These are phyloP conservation scores for Alternaria longipes DNA, from an alignment of 2,329 filamentous ascomycete species.

Conservation along the genomic window DNA sequence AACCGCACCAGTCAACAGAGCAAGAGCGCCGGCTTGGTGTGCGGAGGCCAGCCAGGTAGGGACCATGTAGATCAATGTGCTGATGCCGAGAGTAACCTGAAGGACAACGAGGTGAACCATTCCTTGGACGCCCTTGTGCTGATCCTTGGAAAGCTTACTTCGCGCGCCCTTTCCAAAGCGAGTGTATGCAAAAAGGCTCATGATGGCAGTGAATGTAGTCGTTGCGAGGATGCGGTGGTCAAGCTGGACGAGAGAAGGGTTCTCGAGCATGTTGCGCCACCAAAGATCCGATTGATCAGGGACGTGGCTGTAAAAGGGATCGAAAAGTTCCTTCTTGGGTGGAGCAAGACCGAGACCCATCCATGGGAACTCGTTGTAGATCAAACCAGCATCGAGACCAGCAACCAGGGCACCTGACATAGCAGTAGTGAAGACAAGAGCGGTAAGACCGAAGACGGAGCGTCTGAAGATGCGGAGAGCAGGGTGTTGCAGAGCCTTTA, in stretches of 20 bases:
- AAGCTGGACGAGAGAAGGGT: constrained; percentile 93
- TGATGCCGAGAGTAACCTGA: constrained; percentile 88
- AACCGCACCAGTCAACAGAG: constrained; percentile 81
- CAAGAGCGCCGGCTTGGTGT: constrained; percentile 90
- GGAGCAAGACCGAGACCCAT: constrained; percentile 89
- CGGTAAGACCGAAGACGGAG: constrained; percentile 73
- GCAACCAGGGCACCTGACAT: constrained; percentile 95
- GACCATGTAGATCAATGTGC: constrained; percentile 91
- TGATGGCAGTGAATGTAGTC: constrained; percentile 83
- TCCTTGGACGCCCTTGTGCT: constrained; percentile 77
- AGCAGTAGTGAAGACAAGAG: constrained; percentile 85
- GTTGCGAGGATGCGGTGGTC: constrained; percentile 93
- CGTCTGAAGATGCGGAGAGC: constrained; percentile 77
- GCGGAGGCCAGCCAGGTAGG: constrained; percentile 86
- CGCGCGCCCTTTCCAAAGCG: constrained; percentile 73
- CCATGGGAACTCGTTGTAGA: constrained; percentile 98
- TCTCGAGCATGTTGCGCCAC: constrained; percentile 98
- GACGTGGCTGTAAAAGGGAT: constrained; percentile 82
- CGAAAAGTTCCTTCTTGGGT: constrained; percentile 82
- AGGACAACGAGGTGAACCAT: constrained; percentile 82
- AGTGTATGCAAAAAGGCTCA: constrained; percentile 82
- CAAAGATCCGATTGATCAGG: constrained; percentile 83
- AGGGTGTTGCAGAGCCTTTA: constrained; percentile 70
- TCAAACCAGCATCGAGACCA: constrained; percentile 92
- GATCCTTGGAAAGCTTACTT: constrained; percentile 62